Conservation (phyloP, 306 rosid genomes). For the Castanea crenata region DNA sequence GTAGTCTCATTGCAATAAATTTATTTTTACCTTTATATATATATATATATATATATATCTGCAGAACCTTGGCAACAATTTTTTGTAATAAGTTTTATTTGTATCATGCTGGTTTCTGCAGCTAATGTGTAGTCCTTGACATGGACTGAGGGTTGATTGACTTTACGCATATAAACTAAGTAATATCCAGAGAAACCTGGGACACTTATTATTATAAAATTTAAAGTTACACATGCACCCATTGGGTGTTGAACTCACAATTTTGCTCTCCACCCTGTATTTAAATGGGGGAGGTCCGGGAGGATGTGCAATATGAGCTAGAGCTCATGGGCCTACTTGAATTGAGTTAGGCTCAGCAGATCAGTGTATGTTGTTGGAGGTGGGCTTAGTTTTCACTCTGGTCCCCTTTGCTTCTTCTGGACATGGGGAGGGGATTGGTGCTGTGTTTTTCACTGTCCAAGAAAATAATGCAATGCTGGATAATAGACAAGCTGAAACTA, state of each 20-base stretch:
- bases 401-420: background rate
- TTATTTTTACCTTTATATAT: no score
- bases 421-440: background rate
- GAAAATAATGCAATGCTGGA: background rate
- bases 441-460: background rate
- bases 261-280: no score
- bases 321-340: background rate
- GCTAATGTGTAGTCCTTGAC: background rate
- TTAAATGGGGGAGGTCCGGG: no score
- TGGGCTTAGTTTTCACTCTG: background rate
- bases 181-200: background rate
- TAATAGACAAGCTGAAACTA: background rate
- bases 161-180: background rate
- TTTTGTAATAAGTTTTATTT: background rate
- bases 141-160: background rate
- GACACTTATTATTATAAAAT: no score
- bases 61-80: no score
- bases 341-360: background rate
- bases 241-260: no score
- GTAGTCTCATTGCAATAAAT: no score
- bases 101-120: background rate
- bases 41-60: no score
- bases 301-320: no score
- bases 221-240: no score
- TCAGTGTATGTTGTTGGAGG: background rate